A percentile compares a stretch with the other conserved stretches of the same genome.
These are phyloP conservation scores for Chlorociboria aeruginascens DNA, from an alignment of 495 filamentous ascomycete genomes.

Conservation along the genomic window DNA sequence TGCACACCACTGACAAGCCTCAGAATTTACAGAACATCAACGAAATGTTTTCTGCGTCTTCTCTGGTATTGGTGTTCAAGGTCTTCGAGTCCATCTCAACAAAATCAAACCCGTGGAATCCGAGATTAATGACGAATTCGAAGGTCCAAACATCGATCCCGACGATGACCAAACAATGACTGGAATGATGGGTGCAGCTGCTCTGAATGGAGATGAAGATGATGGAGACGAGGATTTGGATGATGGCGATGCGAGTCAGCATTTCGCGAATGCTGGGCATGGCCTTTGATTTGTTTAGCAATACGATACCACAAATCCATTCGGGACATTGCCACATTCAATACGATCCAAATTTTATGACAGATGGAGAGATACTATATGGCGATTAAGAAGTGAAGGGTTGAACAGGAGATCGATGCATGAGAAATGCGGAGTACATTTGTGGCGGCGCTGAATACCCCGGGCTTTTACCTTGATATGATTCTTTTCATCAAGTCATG, in stretches of 20 bases:
- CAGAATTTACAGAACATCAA: conserved; percentile 93
- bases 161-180: conserved; percentile 45
- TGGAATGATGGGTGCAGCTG: conserved; percentile 41
- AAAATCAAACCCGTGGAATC: conserved; percentile 15
- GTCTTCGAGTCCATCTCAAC: conserved; percentile 70
- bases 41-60: conserved; percentile 95
- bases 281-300: too few species aligned
- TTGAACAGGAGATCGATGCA: too few species aligned
- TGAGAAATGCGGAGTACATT: too few species aligned
- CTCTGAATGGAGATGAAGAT: conserved; percentile 31
- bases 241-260: conserved; percentile 18
- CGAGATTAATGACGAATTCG: background rate
- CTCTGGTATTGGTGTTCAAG: conserved; percentile 71
- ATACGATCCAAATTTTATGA: too few species aligned
- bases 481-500: too few species aligned
- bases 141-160: conserved; percentile 34
- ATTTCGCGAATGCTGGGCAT: background rate
- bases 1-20: conserved; percentile 19
- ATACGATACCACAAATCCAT: too few species aligned
- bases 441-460: too few species aligned
- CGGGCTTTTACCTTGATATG: too few species aligned
- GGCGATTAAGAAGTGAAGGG: too few species aligned
- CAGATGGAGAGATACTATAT: too few species aligned
- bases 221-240: conserved; percentile 24
- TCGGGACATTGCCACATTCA: too few species aligned